Conservation (phyloP, 2,329 filamentous ascomycete species). For the Graphilbum sp. region DNA sequence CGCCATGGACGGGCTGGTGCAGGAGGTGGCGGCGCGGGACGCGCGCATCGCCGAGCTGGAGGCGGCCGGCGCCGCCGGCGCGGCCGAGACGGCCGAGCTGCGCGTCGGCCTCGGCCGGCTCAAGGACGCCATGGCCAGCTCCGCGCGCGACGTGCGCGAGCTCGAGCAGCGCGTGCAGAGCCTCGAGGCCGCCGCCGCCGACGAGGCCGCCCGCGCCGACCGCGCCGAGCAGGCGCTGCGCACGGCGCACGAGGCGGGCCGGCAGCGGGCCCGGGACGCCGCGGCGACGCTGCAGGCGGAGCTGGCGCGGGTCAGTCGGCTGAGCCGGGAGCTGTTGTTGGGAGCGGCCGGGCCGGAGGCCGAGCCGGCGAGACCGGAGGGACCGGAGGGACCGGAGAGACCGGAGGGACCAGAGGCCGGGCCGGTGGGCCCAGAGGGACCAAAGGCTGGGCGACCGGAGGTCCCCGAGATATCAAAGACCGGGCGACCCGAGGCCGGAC, state of each 20-base stretch:
- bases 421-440: too few relatives aligned
- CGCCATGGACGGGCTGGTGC: slow-evolving; percentile 30
- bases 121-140: slow-evolving; percentile 33
- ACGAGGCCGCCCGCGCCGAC: background rate
- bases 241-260: slow-evolving; percentile 28
- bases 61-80: slow-evolving; percentile 5
- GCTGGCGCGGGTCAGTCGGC: slow-evolving; percentile 13
- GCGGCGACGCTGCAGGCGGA: slow-evolving; percentile 35
- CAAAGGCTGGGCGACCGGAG: too few relatives aligned
- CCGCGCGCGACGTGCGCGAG: slow-evolving; percentile 35
- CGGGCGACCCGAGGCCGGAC: too few relatives aligned
- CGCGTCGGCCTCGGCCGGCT: slow-evolving; percentile 33
- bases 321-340: too few relatives aligned
- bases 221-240: slow-evolving; percentile 28
- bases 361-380: too few relatives aligned
- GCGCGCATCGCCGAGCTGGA: slow-evolving; percentile 1
- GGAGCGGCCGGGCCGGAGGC: too few relatives aligned
- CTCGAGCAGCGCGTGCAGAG: slow-evolving; percentile 33
- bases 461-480: too few relatives aligned
- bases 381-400: too few relatives aligned
- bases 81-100: slow-evolving; percentile 27
- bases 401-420: too few relatives aligned
- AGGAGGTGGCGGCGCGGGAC: slow-evolving; percentile 17
- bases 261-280: slow-evolving; percentile 22
- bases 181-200: slow-evolving; percentile 24